Percentiles rank a stretch among this genome's conserved stretches.
Evolutionary conservation across 169 alveolate genomes (phyloP).

Genomic region (Plasmodium relictum): DNA sequence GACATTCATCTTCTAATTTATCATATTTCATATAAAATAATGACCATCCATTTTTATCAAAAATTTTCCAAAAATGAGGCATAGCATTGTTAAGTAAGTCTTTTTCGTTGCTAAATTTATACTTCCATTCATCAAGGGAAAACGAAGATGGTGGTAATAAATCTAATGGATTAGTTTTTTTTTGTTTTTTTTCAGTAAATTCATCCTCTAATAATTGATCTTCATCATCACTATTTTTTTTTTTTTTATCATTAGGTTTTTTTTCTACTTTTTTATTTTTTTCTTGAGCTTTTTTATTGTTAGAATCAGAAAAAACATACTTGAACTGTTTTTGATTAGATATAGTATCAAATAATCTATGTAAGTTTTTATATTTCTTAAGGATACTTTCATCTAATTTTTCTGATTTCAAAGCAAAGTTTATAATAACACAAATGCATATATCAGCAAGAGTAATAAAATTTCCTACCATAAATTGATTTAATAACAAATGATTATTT

Average conservation of each 20-base stretch:
- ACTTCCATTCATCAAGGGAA: constrained; percentile 95
- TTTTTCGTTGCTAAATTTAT: constrained; percentile 93
- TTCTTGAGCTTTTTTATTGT: constrained; percentile 75
- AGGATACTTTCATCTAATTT: constrained; percentile 75
- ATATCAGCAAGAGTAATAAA: constrained; percentile 93
- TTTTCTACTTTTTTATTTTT: constrained; percentile 64
- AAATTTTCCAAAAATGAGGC: constrained; percentile 92
- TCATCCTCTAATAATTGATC: constrained; percentile 63
- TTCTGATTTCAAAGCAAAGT: constrained; percentile 81
- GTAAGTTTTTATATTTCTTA: constrained; percentile 42
- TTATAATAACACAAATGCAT: constrained; percentile 85
- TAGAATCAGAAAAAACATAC: constrained; percentile 58
- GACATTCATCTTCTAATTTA: constrained; percentile 96
- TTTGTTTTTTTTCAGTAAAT: constrained; percentile 80
- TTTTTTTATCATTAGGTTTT: constrained; percentile 73
- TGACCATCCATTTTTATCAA: constrained; percentile 93
- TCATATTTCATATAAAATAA: constrained; percentile 95
- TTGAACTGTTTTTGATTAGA: constrained; percentile 76
- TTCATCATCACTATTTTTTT: constrained; percentile 38
- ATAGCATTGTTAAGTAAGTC: constrained; percentile 91
- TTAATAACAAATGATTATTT: constrained; percentile 80
- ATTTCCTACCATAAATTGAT: constrained; percentile 92
- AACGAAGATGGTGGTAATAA: constrained; percentile 92
- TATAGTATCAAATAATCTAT: constrained; percentile 63
- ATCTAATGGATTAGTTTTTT: constrained; percentile 90